phyloP scores from a whole-genome alignment of 2,329 filamentous ascomycete genomes.

The Venturia pyrina region DNA sequence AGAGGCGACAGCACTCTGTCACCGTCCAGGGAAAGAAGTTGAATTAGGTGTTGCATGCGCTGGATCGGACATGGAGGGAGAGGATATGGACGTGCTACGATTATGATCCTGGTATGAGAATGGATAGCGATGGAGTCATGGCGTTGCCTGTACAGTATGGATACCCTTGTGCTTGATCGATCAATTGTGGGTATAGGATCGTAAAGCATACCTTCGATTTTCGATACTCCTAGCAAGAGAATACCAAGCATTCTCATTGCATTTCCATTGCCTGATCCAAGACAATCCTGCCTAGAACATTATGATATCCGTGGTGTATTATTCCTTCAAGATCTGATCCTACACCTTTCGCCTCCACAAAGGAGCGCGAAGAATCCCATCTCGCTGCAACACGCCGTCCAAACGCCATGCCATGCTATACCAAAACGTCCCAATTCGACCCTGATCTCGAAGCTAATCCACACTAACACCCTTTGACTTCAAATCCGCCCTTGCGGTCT shows the following conservation, averaged over 20 bases:
- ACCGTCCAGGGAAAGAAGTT: slow-evolving; percentile 11
- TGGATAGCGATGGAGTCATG: background rate
- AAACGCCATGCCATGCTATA: slow-evolving; percentile 8
- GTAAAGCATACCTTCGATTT: background rate
- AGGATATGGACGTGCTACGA: background rate
- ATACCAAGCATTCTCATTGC: background rate
- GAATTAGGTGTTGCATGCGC: background rate
- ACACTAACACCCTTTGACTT: slow-evolving; percentile 66
- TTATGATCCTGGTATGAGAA: background rate
- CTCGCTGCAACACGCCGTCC: background rate
- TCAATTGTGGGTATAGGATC: background rate
- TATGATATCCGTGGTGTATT: background rate
- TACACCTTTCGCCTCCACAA: background rate
- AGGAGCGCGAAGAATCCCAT: background rate
- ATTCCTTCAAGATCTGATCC: background rate
- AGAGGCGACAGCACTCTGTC: slow-evolving; percentile 10
- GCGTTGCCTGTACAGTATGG: background rate
- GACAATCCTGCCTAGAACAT: too few species aligned
- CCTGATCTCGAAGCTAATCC: slow-evolving; percentile 42
- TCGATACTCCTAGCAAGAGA: background rate
- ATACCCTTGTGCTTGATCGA: background rate
- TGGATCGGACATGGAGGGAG: background rate
- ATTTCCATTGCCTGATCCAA: background rate
- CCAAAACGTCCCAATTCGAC: slow-evolving; percentile 4
- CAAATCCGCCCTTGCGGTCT: slow-evolving; percentile 64